phyloP scores from a whole-genome alignment of 352 stramenopile species.

The Pythium phragmiticola region DNA sequence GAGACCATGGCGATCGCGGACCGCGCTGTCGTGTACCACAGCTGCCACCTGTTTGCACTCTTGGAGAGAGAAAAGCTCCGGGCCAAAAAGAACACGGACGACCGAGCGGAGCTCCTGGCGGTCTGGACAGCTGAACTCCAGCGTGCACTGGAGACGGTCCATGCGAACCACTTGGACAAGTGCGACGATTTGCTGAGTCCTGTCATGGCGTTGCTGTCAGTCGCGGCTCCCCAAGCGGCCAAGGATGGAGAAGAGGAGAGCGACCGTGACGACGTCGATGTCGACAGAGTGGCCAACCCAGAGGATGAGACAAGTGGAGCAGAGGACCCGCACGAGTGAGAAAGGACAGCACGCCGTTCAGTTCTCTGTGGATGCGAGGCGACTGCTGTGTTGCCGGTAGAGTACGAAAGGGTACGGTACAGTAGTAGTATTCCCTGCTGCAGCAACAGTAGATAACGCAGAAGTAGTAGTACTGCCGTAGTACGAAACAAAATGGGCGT shows the following conservation, averaged over 20 bases:
- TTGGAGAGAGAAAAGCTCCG: slow-evolving; percentile 36
- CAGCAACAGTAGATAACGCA: no score
- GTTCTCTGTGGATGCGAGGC: no score
- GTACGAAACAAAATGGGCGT: no score
- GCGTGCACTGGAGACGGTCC: slow-evolving; percentile 34
- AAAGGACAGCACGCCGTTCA: no score
- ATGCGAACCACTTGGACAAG: slow-evolving; percentile 41
- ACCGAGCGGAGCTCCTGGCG: slow-evolving; percentile 4
- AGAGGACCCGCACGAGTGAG: no score
- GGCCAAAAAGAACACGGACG: slow-evolving; percentile 36
- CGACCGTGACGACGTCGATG: neutral
- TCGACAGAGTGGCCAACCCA: neutral
- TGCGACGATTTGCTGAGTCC: slow-evolving; percentile 50
- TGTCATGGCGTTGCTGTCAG: slow-evolving; percentile 23
- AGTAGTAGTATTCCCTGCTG: no score
- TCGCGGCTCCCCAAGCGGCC: slow-evolving; percentile 1
- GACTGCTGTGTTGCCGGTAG: neutral
- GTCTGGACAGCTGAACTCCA: slow-evolving; percentile 45
- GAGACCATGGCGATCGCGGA: slow-evolving; percentile 55
- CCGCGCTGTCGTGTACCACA: slow-evolving; percentile 63
- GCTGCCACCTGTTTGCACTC: slow-evolving; percentile 52
- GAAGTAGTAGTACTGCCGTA: no score
- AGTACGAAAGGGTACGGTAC: no score
- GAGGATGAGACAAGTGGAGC: neutral
- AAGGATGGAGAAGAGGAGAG: slow-evolving; percentile 1